phyloP scores from a whole-genome alignment of 139 green algal species.

The Chlorella sp. region DNA sequence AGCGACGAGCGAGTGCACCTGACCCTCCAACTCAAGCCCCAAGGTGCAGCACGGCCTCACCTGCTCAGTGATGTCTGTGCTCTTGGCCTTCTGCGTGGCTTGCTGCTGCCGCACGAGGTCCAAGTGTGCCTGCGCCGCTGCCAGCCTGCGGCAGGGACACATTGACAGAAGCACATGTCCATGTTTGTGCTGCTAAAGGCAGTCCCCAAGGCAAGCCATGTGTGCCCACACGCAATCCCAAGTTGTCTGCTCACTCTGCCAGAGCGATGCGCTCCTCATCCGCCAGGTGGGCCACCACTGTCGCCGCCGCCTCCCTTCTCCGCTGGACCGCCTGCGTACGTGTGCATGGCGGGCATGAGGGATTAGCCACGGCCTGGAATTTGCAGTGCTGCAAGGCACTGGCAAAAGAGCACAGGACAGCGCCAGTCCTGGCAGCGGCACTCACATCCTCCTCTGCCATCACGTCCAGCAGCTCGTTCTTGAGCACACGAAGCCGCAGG shows the following conservation, averaged over 20 bases:
- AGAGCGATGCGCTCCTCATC: neutral
- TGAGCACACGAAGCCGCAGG: constrained; percentile 24
- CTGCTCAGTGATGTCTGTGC: neutral
- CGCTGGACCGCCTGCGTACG: neutral
- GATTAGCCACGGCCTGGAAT: too few species aligned
- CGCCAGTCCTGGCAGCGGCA: too few species aligned
- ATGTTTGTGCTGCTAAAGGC: too few species aligned
- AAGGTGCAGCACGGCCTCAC: too few species aligned
- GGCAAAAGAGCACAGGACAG: too few species aligned
- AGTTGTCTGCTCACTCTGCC: neutral
- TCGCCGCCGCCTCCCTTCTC: neutral
- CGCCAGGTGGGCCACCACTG: neutral
- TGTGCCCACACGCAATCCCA: too few species aligned
- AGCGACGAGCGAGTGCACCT: too few species aligned
- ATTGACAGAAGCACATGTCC: too few species aligned
- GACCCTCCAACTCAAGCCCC: too few species aligned
- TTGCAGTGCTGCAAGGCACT: too few species aligned
- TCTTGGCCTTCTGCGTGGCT: neutral
- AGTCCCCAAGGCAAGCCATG: too few species aligned
- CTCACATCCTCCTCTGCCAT: constrained; percentile 12
- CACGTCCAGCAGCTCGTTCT: constrained; percentile 31
- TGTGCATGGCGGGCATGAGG: neutral
- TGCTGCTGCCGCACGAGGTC: neutral
- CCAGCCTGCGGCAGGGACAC: neutral
- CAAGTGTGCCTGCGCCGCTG: neutral